phyloP scores from a whole-genome alignment of 2,329 filamentous ascomycete species.

The Westerdykella sp. region DNA sequence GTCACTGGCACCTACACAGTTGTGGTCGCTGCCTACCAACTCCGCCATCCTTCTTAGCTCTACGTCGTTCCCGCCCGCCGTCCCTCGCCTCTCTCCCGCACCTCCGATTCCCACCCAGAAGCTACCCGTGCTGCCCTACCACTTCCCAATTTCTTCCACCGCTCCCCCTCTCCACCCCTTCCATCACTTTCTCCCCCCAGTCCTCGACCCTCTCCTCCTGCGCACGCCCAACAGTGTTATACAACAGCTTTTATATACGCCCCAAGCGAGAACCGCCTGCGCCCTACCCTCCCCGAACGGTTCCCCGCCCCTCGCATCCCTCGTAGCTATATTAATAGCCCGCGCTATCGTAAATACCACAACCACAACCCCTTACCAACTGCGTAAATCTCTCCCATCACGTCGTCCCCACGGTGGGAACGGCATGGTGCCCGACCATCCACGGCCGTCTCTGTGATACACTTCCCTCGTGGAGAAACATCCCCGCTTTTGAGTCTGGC shows the following conservation, averaged over 20 bases:
- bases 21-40: conserved; percentile 3
- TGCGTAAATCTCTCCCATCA: conserved; percentile 8
- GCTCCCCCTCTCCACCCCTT: too few species aligned
- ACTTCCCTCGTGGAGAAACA: background rate
- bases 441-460: conserved; percentile 3
- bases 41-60: conserved; percentile 12
- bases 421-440: conserved; percentile 21
- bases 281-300: conserved; percentile 3
- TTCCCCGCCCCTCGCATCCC: conserved; percentile 16
- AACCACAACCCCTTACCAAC: conserved; percentile 7
- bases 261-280: too few species aligned
- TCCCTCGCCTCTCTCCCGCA: too few species aligned
- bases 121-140: too few species aligned
- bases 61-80: too few species aligned
- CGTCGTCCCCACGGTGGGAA: conserved; percentile 12
- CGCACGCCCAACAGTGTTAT: too few species aligned
- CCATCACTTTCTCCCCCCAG: too few species aligned
- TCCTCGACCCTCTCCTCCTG: too few species aligned
- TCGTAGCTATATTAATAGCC: conserved; percentile 25
- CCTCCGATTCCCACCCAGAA: too few species aligned
- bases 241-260: too few species aligned
- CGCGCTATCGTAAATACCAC: conserved; percentile 9
- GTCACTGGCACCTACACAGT: too few species aligned
- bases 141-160: too few species aligned
- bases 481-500: conserved; percentile 10